Percentiles rank a stretch among this genome's conserved stretches.
Evolutionary conservation across 768 basidiomycete genomes (phyloP).

Genomic region (Fomitopsis serialis): DNA sequence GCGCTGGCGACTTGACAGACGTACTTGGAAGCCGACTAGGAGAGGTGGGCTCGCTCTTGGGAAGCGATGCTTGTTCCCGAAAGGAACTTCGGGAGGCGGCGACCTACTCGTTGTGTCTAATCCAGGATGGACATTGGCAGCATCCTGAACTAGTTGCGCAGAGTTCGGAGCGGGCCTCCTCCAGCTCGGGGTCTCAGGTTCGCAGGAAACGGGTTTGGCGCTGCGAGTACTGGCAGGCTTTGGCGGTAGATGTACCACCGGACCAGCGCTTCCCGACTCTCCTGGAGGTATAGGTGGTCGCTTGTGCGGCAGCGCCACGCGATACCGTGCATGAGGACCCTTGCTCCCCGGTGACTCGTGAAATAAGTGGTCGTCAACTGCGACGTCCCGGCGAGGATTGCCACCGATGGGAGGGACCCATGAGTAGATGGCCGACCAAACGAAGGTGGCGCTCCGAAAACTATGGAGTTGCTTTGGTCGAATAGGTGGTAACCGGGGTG

Average conservation of each 20-base stretch:
- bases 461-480: conserved; percentile 37
- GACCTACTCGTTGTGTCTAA: conserved; percentile 62
- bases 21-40: conserved; percentile 25
- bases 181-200: conserved; percentile 34
- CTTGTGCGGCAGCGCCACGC: conserved; percentile 31
- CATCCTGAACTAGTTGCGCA: conserved; percentile 2
- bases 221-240: conserved; percentile 10
- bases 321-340: conserved; percentile 27
- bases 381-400: conserved; percentile 55
- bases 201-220: conserved; percentile 17
- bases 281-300: conserved; percentile 7
- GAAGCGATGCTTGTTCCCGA: conserved; percentile 12
- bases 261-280: conserved; percentile 11
- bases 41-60: neutral
- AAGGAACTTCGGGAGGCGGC: conserved; percentile 51
- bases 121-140: conserved; percentile 10
- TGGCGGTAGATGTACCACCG: conserved; percentile 37
- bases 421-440: conserved; percentile 62
- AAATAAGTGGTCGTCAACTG: conserved; percentile 64
- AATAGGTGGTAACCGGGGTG: conserved; percentile 35
- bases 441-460: conserved; percentile 33
- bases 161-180: conserved; percentile 26
- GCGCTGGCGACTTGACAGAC: conserved; percentile 41
- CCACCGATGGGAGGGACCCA: conserved; percentile 68
- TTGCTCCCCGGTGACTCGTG: conserved; percentile 31